Evolutionary conservation across 805 yeast genomes (phyloP).

Genomic region (Nakazawaea anatomiae): DNA sequence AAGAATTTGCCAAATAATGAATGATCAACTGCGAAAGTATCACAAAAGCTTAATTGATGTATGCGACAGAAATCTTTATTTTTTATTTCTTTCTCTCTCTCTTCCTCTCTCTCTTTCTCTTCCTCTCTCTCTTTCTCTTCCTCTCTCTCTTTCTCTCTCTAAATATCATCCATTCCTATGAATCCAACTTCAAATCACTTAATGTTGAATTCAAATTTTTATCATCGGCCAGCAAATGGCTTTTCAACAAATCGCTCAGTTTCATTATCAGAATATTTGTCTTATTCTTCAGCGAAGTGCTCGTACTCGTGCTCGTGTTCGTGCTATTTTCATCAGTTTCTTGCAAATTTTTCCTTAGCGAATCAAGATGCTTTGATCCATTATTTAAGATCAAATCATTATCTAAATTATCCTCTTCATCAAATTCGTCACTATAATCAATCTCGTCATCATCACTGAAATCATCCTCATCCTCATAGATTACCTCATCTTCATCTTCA

Average conservation of each 20-base stretch:
- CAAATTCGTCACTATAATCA: constrained; percentile 22
- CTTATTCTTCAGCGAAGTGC: no score
- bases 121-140: no score
- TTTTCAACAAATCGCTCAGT: constrained; percentile 8
- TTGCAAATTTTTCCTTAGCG: neutral
- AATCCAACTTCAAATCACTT: constrained; percentile 4
- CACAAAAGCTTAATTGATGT: no score
- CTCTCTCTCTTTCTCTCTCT: no score
- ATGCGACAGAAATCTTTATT: no score
- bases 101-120: no score
- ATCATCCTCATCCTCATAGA: constrained; percentile 17
- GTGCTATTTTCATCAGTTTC: neutral
- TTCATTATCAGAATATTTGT: neutral
- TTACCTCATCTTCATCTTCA: constrained; percentile 22
- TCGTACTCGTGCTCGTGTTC: no score
- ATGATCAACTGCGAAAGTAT: no score
- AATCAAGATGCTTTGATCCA: neutral
- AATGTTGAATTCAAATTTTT: constrained; percentile 8
- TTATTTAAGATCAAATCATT: constrained; percentile 6
- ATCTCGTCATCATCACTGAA: constrained; percentile 24
- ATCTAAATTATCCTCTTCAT: constrained; percentile 12
- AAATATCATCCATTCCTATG: neutral
- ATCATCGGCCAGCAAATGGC: neutral
- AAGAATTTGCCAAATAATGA: no score
- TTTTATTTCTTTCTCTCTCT: no score